phyloP scores from a whole-genome alignment of 2,329 filamentous ascomycete species.

The Cladosporium sp. region DNA sequence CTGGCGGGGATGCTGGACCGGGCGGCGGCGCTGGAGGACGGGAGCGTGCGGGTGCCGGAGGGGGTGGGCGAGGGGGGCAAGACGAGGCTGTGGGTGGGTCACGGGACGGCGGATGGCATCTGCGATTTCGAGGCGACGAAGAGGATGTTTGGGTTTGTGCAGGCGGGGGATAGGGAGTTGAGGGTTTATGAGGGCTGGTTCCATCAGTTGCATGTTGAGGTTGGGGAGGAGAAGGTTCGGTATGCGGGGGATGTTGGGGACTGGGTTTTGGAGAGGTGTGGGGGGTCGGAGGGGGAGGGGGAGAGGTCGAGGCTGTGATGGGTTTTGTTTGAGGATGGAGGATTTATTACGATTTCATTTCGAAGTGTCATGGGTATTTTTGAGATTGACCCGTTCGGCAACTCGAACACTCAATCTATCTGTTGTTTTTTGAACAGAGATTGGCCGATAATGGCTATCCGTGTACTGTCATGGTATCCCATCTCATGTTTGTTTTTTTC shows the following conservation, averaged over 20 bases:
- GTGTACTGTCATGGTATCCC: too few relatives aligned
- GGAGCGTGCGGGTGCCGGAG: constrained; percentile 42
- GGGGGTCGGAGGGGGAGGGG: background rate
- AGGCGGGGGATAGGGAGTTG: constrained; percentile 61
- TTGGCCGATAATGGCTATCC: too few relatives aligned
- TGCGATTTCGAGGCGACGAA: constrained; percentile 61
- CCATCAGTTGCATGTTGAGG: constrained; percentile 54
- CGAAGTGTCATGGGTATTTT: too few relatives aligned
- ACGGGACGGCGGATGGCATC: constrained; percentile 69
- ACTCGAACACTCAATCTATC: too few relatives aligned
- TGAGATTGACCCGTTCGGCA: too few relatives aligned
- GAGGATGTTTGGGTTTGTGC: constrained; percentile 54
- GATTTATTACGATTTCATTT: background rate
- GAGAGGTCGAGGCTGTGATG: constrained; percentile 7
- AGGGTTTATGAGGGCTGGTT: constrained; percentile 70
- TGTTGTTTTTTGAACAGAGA: too few relatives aligned
- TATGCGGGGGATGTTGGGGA: constrained; percentile 28
- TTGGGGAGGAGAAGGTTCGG: constrained; percentile 28
- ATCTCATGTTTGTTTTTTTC: too few relatives aligned
- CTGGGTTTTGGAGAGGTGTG: constrained; percentile 24
- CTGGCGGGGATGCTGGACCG: constrained; percentile 72
- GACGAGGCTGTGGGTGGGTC: constrained; percentile 62
- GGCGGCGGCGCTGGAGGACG: constrained; percentile 53
- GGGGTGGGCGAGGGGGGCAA: constrained; percentile 48
- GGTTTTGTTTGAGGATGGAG: background rate